Conservation (phyloP, 495 filamentous ascomycete genomes). For the Penicillium canescens region DNA sequence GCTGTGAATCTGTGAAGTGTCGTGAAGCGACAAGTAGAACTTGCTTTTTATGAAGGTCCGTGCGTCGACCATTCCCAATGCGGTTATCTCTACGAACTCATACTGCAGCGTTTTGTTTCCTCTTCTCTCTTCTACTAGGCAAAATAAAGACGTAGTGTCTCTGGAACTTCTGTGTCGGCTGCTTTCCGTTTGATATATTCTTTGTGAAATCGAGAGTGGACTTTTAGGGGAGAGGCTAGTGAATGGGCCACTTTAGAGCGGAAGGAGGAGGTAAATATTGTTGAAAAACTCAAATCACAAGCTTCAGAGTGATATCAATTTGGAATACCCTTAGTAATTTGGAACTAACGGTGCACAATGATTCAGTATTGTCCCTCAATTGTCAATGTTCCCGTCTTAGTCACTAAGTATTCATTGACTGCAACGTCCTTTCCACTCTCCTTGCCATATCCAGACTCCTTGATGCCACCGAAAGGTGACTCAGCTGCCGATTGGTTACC, state of each 20-base stretch:
- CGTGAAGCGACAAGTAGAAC: too few species aligned
- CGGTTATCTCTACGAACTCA: conserved; percentile 18
- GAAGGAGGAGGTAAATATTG: too few species aligned
- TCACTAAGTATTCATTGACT: conserved; percentile 67
- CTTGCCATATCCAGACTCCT: conserved; percentile 76
- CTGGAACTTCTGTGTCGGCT: too few species aligned
- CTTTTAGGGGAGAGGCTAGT: too few species aligned
- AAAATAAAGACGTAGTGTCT: too few species aligned
- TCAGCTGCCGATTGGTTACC: conserved; percentile 69
- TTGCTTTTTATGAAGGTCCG: neutral
- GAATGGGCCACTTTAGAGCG: too few species aligned
- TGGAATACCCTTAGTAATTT: neutral
- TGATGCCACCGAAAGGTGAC: conserved; percentile 74
- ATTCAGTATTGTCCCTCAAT: conserved; percentile 57
- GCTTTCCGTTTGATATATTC: too few species aligned
- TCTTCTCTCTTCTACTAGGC: too few species aligned
- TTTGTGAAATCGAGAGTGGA: too few species aligned
- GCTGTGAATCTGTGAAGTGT: too few species aligned
- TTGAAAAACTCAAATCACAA: too few species aligned
- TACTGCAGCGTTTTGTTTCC: neutral
- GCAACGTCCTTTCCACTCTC: conserved; percentile 74
- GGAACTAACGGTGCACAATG: neutral
- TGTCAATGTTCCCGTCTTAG: conserved; percentile 69
- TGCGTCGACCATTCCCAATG: conserved; percentile 13
- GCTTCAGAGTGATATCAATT: neutral